These are phyloP conservation scores for Funneliformis mosseae DNA, from an alignment of 192 early-diverging fungal species.

Conservation along the genomic window DNA sequence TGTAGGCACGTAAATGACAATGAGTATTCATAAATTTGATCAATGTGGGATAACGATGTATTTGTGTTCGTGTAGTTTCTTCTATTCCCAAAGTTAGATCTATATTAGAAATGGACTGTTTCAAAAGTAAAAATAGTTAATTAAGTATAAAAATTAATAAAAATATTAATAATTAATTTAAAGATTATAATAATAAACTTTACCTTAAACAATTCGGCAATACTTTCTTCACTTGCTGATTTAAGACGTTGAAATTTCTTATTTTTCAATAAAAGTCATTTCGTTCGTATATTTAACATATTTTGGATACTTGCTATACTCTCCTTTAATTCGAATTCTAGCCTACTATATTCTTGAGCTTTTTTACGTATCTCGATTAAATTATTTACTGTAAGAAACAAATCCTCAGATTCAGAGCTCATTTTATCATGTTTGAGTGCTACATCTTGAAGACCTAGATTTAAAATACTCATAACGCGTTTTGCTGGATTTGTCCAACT, in stretches of 20 bases:
- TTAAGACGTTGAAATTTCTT: not conserved
- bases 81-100: not conserved
- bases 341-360: not conserved
- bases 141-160: not conserved
- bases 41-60: not conserved
- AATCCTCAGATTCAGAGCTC: not conserved
- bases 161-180: not conserved
- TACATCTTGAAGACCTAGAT: slow-evolving; percentile 2
- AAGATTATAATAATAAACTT: not conserved
- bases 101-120: not conserved
- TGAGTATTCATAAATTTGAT: not conserved
- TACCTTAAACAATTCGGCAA: not conserved
- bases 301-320: not conserved
- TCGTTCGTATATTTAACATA: not conserved
- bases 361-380: not conserved
- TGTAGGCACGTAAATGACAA: not conserved
- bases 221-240: not conserved
- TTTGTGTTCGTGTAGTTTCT: not conserved
- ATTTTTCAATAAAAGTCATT: not conserved
- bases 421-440: not conserved
- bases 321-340: slow-evolving; percentile 3
- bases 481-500: not conserved
- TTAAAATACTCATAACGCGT: not conserved
- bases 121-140: not conserved
- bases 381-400: not conserved